Base-by-base conservation (phyloP, 371 early-diverging fungal genomes). In the Rhizopus microsporus region DNA sequence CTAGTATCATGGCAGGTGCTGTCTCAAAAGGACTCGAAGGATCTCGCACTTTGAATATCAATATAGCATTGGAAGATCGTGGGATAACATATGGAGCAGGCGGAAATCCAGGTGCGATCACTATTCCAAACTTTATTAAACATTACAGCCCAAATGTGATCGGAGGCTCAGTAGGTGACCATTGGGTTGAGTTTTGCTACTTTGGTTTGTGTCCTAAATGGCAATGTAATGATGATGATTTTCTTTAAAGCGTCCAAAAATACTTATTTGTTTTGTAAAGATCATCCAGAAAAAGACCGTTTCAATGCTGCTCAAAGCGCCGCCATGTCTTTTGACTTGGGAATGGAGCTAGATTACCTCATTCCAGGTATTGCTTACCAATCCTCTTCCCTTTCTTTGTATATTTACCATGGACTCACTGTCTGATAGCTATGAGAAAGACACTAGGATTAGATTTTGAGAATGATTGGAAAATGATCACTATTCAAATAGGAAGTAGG, bases 221-320 rank as follows among this genome's bases (percentile, higher is more conserved):
- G 23, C 4, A 50, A 62, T 58, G 38, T 37, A 13, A 37, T 37
- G 7, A 37, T 37, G 7, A 7, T 37, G 2, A 37, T 37, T 37
- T 2, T 2, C 1, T 10, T 37, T 5, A 2, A 37, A 37, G 5
- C 38, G 13, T 37, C 7, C 23, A 23, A 23, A 23, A 10, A 10
- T 7, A 37, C 38, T 37, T 37, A 37, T 13, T 37, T 37, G 7
- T 13, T 37, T 7, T 60, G 13, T 30, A 5, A 59, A 61, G 62
- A 70, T 46, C 37, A 38, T 34, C 67, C 71, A 12, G 4, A 48
- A 2, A 8, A 30, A 16, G 71, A 70, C 47, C 29, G 32, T 0
- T 33, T 75, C n/a, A 69, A 75, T 54, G 69, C 65, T 13, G 75
- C 75, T 13, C 58, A 65, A 30, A 63, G 64, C 29, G 72, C 70